Evolutionary conservation across 345 rosid genomes (phyloP).

Genomic region (Hibiscus tridactylites): DNA sequence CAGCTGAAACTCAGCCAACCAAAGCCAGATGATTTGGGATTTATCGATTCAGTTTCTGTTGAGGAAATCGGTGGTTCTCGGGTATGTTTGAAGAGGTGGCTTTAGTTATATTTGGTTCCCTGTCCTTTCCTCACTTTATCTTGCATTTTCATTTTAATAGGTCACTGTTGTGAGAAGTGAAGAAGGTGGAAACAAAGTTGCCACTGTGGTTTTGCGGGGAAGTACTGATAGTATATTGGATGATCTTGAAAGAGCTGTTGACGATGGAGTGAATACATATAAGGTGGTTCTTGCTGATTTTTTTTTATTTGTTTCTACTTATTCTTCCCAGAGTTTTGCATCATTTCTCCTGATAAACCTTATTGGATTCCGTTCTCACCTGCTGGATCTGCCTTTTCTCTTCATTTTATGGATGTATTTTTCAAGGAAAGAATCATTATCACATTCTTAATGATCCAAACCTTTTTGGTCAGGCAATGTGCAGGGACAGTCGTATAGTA

Average conservation of each 20-base stretch:
- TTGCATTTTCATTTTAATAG: background rate
- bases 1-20: slow-evolving; percentile 93
- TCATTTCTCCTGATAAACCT: background rate
- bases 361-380: background rate
- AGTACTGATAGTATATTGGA: slow-evolving; percentile 94
- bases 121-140: background rate
- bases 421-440: background rate
- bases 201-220: slow-evolving; percentile 88
- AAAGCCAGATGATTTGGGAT: slow-evolving; percentile 81
- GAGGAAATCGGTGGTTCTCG: slow-evolving; percentile 95
- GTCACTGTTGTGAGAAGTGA: slow-evolving; percentile 72
- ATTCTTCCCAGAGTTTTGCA: background rate
- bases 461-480: slow-evolving; percentile 64
- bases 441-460: background rate
- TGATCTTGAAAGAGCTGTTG: slow-evolving; percentile 98
- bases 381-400: background rate
- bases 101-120: background rate
- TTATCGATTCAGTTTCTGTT: slow-evolving; percentile 78
- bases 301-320: background rate
- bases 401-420: background rate
- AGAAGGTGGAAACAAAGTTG: slow-evolving; percentile 81
- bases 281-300: slow-evolving; percentile 38
- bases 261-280: slow-evolving; percentile 97
- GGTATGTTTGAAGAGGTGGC: slow-evolving; percentile 33
- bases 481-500: slow-evolving; percentile 85